phyloP scores from a whole-genome alignment of 306 rosid species.

The Lotus japonicus region DNA sequence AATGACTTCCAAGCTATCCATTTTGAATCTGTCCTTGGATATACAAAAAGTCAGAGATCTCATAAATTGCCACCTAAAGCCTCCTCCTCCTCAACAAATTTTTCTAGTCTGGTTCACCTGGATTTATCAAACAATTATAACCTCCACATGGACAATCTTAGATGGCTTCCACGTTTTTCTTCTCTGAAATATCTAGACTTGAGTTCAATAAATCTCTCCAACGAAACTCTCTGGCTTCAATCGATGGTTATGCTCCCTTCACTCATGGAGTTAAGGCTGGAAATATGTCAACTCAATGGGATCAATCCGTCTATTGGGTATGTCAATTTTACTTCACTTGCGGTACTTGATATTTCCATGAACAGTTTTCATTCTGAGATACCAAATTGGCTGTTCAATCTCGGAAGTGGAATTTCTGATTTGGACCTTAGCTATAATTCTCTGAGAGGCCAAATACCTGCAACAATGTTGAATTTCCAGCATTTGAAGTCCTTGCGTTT shows the following conservation, averaged over 20 bases:
- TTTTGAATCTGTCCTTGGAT: no score
- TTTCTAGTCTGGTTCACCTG: background rate
- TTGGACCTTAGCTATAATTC: background rate
- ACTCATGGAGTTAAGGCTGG: slow-evolving; percentile 8
- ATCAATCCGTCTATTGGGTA: background rate
- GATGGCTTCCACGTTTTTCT: background rate
- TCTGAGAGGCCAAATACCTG: background rate
- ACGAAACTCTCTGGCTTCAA: background rate
- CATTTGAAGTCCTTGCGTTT: background rate
- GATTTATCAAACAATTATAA: background rate
- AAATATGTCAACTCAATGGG: background rate
- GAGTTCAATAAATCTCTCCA: background rate
- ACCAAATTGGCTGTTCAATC: slow-evolving; percentile 13
- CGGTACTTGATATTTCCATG: background rate
- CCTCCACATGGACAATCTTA: background rate
- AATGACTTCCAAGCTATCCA: no score
- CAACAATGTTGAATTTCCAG: background rate
- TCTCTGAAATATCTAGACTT: background rate
- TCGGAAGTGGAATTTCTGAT: background rate
- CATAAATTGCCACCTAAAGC: no score
- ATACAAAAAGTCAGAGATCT: no score
- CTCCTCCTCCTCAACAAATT: background rate
- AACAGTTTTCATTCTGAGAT: slow-evolving; percentile 9
- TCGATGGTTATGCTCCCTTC: slow-evolving; percentile 9
- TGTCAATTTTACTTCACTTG: background rate